These are phyloP conservation scores for Zelopaecilomyces penicillatus DNA, from an alignment of 2,329 filamentous ascomycete genomes.

Conservation along the genomic window DNA sequence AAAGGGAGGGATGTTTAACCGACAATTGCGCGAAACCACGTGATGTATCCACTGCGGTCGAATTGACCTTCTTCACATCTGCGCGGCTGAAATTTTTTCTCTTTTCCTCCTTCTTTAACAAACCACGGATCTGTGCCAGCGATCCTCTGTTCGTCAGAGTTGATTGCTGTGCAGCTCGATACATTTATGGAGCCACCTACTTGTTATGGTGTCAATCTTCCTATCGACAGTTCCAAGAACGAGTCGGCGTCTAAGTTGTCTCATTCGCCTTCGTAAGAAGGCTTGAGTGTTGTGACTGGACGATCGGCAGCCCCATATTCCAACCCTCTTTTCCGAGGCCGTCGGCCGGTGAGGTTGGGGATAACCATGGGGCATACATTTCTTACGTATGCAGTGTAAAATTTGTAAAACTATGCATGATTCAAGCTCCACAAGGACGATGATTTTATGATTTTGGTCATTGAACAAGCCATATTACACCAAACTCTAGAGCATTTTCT, in stretches of 20 bases:
- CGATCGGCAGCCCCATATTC: conserved; percentile 71
- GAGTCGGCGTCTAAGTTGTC: conserved; percentile 54
- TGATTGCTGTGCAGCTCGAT: conserved; percentile 81
- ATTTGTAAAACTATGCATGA: no score
- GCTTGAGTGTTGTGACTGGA: conserved; percentile 56
- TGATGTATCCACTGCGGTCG: conserved; percentile 4
- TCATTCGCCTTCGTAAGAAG: conserved; percentile 54
- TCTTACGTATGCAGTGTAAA: not conserved
- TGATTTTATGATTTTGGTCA: no score
- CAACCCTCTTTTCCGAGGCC: conserved; percentile 81
- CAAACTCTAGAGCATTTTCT: no score
- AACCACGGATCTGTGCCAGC: conserved; percentile 78
- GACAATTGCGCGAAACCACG: not conserved
- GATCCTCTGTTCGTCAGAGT: conserved; percentile 65
- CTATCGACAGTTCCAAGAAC: conserved; percentile 93
- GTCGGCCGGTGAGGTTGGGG: conserved; percentile 84
- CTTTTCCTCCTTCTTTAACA: conserved; percentile 27
- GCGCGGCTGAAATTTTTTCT: conserved; percentile 24
- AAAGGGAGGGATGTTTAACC: no score
- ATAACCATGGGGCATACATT: conserved; percentile 81
- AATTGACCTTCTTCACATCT: conserved; percentile 5
- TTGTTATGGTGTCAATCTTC: conserved; percentile 73
- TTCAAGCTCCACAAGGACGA: no score
- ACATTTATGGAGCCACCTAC: conserved; percentile 69
- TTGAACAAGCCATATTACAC: no score